Base-by-base conservation (phyloP, 2,329 filamentous ascomycete genomes). In the Ophiostoma pallidulum region DNA sequence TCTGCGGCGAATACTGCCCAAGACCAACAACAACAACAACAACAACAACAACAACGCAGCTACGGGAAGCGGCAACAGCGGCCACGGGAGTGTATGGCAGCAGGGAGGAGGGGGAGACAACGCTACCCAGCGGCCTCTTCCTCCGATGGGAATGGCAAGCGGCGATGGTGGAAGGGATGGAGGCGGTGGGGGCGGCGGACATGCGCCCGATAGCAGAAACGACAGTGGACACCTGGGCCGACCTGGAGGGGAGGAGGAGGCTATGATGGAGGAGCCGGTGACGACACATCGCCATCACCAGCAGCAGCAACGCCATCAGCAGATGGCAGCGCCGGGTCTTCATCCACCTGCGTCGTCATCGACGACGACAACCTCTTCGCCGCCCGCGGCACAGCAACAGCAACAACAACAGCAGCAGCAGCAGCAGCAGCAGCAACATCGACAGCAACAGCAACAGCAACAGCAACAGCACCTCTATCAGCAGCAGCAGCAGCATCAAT, bases 1-100 rank as follows among this genome's bases (percentile, higher is more conserved):
- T 37, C 63, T 79, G 54, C 64, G 68, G n/a, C 69, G 72, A 45
- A 65, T 68, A 14, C 62, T 60, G 38, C 53, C 54, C 29, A 60
- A 57, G 48, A 52, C 47, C 26, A 43, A 47, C 18, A 28, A 28
- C 24, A 28, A 6, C 24, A 28, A 28, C 24, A 10, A 28, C 24
- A 28, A 28, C 24, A 33, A n/a, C 31, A 9, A 29, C 41, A 10
- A 31, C 42, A 12, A 22, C 32, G 32, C n/a, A n/a, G n/a, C n/a
- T n/a, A n/a, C 19, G 41, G 9, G 28, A 19, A 2, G 22, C 42
- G 13, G 36, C 41, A 10, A 31, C 42, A 12, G 32, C 32, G 32
- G 29, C 35, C 14, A 20, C 12, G 5, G 41, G 20, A 20, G 31
- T n/a, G n/a, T n/a, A n/a, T n/a, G 37, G 19, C 48, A 49, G 33